Base-by-base conservation (phyloP, 371 early-diverging fungal species). In the Apophysomyces ossiformis region DNA sequence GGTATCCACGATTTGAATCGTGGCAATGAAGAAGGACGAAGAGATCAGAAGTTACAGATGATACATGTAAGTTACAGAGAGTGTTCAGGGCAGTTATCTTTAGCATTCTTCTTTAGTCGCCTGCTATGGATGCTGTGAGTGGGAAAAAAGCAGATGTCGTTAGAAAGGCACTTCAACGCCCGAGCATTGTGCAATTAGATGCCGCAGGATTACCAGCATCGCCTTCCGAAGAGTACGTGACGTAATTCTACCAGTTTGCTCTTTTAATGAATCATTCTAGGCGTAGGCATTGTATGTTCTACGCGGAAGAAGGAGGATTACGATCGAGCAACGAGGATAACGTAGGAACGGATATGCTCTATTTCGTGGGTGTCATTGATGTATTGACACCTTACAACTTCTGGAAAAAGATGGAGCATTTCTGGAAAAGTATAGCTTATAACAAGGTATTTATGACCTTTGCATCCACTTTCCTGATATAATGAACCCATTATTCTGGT, bases 311-410 rank as follows among this genome's bases (percentile, higher is more conserved):
- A 58, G 97, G 97, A 47, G 98, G 98, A 4, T 89, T 92, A 59
- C 73, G 84, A 44, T 86, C 95, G 15, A 92, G 95, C 7, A 90
- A 92, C 71, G 86, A 83, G 39, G 50, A 80, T 57, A 87, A 94
- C 75, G 72, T 79, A 36, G 83, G 87, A 5, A 72, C 84, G 2
- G 80, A 89, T 63, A 84, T 89, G 60, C 79, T 96, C 15, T 96
- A 96, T 76, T 96, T 93, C 71, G 75, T 97, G 50, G 97, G 97
- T 5, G 88, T 97, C 65, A 98, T 98, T 58, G 98, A 98, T 68
- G 96, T 97, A 57, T 84, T 98, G 57, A 98, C 98, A 16, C 92
- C 93, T 1, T 98, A 96, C 79, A 91, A 91, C 68, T 73, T 85
- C 58, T 77, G 81, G 58, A 98, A 98, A 77, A 87, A 89, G 69